A percentile compares a stretch with the other conserved stretches of the same genome.
Evolutionary conservation across 345 rosid species (phyloP).

Genomic region (Boechera retrofracta): DNA sequence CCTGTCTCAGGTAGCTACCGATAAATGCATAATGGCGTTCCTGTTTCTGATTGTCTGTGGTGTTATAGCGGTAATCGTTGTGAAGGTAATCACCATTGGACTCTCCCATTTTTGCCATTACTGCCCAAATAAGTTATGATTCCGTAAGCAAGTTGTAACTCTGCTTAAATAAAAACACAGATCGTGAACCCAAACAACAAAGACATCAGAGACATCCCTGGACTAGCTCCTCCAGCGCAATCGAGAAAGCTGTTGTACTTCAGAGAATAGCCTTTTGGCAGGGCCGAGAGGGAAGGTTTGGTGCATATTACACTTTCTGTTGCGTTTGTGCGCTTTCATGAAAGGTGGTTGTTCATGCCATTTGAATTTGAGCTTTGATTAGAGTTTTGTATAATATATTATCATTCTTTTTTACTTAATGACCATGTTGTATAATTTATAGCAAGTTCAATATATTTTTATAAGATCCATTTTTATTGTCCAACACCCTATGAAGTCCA

Average conservation of each 20-base stretch:
- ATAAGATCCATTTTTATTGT: neutral
- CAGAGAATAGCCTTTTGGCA: conserved; percentile 16
- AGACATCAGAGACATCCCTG: conserved; percentile 89
- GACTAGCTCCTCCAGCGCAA: conserved; percentile 93
- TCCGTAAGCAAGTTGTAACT: neutral
- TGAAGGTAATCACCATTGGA: conserved; percentile 66
- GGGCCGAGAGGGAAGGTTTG: conserved; percentile 4
- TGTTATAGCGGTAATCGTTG: conserved; percentile 82
- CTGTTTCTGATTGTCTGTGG: conserved; percentile 90
- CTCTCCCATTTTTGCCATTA: neutral
- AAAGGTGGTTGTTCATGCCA: neutral
- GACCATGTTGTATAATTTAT: conserved; percentile 29
- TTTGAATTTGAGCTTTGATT: conserved; percentile 17
- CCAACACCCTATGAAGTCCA: neutral
- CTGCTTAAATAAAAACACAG: conserved; percentile 45
- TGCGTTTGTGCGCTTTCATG: neutral
- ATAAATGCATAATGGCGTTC: conserved; percentile 96
- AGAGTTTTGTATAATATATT: conserved; percentile 23
- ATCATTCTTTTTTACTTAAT: conserved; percentile 28
- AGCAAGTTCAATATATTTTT: neutral
- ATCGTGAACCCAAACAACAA: conserved; percentile 89
- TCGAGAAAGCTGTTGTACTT: conserved; percentile 75
- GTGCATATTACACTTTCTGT: conserved; percentile 14
- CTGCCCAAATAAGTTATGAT: neutral
- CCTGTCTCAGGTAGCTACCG: conserved; percentile 74